Base-by-base conservation (phyloP, 1,284 basidiomycete genomes). In the Spongiforma sp. region DNA sequence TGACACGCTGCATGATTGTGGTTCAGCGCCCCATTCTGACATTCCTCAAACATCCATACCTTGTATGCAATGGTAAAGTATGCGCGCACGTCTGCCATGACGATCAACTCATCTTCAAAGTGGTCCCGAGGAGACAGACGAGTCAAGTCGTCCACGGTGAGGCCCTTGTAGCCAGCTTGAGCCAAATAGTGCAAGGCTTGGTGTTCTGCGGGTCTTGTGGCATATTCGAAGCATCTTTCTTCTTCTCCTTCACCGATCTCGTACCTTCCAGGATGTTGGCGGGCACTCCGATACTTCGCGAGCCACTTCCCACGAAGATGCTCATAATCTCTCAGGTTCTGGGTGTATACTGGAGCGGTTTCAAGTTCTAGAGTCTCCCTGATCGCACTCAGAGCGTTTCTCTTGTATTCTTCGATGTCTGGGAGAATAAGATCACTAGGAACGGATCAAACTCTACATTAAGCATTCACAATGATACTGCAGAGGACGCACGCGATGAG, bases 11-110 rank as follows among this genome's bases (percentile, higher is more conserved):
- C 48, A 63, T 6, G 28, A 52, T 2, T 15, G 12, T 55, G 14
- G 6, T 56, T 66, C 8, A 66, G n/a, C 61, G 30, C 5, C 52
- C 26, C 21, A 15, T 28, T 30, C 3, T 0, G 8, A 37, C 36
- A 8, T 32, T 26, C 30, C 15, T 11, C 5, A 11, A 43, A 28
- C 26, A 26, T n/a, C 2, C 71, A 32, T 56, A 80, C 85, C 78
- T 82, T 82, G 67, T 79, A 80, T 8, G 83, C 81, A 1, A 85
- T 76, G 36, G 84, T 78, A 67, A 85, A 87, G 65, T 85, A 86
- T 5, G 84, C 83, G 5, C 83, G 80, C 0, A 86, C 84, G 10
- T 78, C 78, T 0, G 83, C 79, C 84, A 87, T 87, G 21, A 87
- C 73, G 2, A 68, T 63, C 17, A 86, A 62, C 33, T 85, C 85